These are phyloP conservation scores for Escovopsis weberi DNA, from an alignment of 2,329 filamentous ascomycete species.

Conservation along the genomic window DNA sequence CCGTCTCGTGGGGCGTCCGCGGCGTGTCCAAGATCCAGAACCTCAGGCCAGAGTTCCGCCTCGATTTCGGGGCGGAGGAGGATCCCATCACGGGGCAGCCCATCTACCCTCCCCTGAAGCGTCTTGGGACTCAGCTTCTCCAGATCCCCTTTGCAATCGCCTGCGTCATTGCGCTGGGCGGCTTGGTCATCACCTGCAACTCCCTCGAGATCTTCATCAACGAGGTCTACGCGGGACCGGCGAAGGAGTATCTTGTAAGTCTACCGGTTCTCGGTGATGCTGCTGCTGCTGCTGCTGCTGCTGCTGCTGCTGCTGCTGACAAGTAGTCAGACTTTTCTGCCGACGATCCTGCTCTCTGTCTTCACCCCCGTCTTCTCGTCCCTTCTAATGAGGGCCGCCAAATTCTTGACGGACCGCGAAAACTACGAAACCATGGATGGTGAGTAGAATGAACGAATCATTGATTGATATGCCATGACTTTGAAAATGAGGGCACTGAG, in stretches of 20 bases:
- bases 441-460: constrained; percentile 13
- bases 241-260: constrained; percentile 69
- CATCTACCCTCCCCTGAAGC: constrained; percentile 61
- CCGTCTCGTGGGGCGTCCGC: constrained; percentile 76
- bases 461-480: neutral
- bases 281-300: too few species aligned
- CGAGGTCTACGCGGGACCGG: constrained; percentile 79
- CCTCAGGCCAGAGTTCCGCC: constrained; percentile 61
- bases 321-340: constrained; percentile 58
- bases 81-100: constrained; percentile 75
- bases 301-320: neutral
- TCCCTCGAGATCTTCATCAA: constrained; percentile 92
- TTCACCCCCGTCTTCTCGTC: constrained; percentile 65
- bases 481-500: neutral
- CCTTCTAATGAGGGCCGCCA: constrained; percentile 62
- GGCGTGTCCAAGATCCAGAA: constrained; percentile 71
- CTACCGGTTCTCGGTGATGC: neutral
- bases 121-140: constrained; percentile 61
- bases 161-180: constrained; percentile 58
- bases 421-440: constrained; percentile 81
- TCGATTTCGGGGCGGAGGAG: constrained; percentile 58
- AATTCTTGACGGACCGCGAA: constrained; percentile 64
- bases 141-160: constrained; percentile 73
- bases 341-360: constrained; percentile 73
- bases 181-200: constrained; percentile 75